Conservation (phyloP, 78 protist genomes). For the Dictyostelium intermedium region DNA sequence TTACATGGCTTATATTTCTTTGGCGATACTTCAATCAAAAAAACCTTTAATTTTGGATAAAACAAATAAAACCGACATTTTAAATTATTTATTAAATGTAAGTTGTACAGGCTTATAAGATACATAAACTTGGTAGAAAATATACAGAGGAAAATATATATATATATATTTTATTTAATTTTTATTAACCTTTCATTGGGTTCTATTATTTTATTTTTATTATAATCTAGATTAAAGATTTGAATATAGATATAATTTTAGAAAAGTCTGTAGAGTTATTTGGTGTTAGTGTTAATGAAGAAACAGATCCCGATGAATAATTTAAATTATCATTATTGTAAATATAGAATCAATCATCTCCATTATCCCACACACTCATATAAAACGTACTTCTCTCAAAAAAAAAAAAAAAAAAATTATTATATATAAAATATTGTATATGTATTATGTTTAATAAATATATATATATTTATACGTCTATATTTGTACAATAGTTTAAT, state of each 20-base stretch:
- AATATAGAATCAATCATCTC: background rate
- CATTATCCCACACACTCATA: background rate
- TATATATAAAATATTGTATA: background rate
- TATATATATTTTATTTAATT: background rate
- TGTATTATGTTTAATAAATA: background rate
- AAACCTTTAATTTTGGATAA: conserved; percentile 50
- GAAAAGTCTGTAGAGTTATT: conserved; percentile 57
- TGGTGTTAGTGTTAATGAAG: background rate
- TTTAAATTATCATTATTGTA: background rate
- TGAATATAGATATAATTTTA: conserved; percentile 37
- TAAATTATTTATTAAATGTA: conserved; percentile 62
- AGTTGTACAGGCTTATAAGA: background rate
- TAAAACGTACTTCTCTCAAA: background rate
- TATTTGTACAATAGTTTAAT: background rate
- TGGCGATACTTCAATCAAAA: conserved; percentile 55
- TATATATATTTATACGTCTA: background rate
- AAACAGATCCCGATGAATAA: conserved; percentile 8
- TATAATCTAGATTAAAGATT: conserved; percentile 57
- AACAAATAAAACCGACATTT: conserved; percentile 15
- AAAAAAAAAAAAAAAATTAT: no score
- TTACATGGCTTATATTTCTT: conserved; percentile 65
- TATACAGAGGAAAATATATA: background rate
- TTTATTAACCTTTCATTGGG: background rate
- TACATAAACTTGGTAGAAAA: background rate
- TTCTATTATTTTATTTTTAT: background rate